These are phyloP conservation scores for Vanrija pseudolonga DNA, from an alignment of 1,284 basidiomycete species.

Conservation along the genomic window DNA sequence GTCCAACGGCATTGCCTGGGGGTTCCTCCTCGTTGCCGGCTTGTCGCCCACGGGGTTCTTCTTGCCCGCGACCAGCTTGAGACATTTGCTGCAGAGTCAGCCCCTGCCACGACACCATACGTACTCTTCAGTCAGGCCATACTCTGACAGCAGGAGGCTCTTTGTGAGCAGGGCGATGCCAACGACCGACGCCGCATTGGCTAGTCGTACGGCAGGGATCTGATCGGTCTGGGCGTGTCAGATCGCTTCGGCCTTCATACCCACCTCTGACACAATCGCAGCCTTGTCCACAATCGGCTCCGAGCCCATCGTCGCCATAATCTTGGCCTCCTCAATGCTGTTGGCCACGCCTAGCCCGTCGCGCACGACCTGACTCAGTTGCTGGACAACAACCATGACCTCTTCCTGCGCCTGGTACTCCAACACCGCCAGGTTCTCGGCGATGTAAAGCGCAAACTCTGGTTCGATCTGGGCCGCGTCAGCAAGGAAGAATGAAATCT, in stretches of 20 bases:
- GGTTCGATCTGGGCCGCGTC: slow-evolving; percentile 61
- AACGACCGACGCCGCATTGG: slow-evolving; percentile 62
- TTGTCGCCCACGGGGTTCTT: slow-evolving; percentile 80
- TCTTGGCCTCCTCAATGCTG: slow-evolving; percentile 45
- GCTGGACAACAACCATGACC: slow-evolving; percentile 75
- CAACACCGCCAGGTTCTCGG: slow-evolving; percentile 85
- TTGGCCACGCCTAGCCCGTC: slow-evolving; percentile 69
- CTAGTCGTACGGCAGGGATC: slow-evolving; percentile 29
- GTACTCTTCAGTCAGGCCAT: slow-evolving; percentile 81
- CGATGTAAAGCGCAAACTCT: slow-evolving; percentile 81
- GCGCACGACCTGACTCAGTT: slow-evolving; percentile 74
- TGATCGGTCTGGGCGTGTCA: slow-evolving; percentile 18
- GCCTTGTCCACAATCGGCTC: slow-evolving; percentile 22
- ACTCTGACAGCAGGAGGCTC: slow-evolving; percentile 71
- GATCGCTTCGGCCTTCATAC: neutral
- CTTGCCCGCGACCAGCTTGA: slow-evolving; percentile 76
- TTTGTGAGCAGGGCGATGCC: slow-evolving; percentile 79
- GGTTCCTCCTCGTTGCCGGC: slow-evolving; percentile 56
- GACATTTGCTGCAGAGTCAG: slow-evolving; percentile 38
- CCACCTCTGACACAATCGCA: slow-evolving; percentile 25
- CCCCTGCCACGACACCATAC: slow-evolving; percentile 26
- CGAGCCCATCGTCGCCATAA: slow-evolving; percentile 38
- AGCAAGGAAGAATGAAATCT: neutral
- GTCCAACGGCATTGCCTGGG: slow-evolving; percentile 20
- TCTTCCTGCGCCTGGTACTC: slow-evolving; percentile 96